Evolutionary conservation across 148 eudicot genomes (phyloP).

Genomic region (Nepenthes mirabilis): DNA sequence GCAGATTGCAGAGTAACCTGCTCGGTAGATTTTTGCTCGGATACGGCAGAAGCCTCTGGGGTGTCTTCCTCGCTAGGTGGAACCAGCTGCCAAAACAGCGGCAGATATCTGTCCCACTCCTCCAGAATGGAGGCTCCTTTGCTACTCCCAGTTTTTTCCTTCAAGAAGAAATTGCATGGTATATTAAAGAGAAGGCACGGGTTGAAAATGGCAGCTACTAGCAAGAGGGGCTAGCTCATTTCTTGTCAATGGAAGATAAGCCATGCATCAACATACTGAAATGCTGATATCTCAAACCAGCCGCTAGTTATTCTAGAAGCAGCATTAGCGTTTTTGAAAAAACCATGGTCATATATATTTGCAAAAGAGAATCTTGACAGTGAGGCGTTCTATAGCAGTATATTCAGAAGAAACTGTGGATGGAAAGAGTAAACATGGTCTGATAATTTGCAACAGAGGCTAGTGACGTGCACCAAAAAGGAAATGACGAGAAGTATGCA

Average conservation of each 20-base stretch:
- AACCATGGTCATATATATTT: no score
- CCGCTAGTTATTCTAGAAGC: no score
- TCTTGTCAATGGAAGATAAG: not conserved
- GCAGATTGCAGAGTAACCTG: slow-evolving; percentile 75
- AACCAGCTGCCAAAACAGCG: slow-evolving; percentile 93
- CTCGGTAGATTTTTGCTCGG: slow-evolving; percentile 36
- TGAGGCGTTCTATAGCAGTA: no score
- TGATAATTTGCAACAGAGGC: no score
- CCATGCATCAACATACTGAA: no score
- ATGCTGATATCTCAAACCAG: no score
- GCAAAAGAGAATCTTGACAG: no score
- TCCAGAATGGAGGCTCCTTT: slow-evolving; percentile 79
- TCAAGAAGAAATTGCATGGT: slow-evolving; percentile 4
- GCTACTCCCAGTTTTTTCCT: slow-evolving; percentile 95
- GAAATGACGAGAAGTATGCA: no score
- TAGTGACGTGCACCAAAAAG: no score
- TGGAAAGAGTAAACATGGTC: no score
- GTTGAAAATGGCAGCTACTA: not conserved
- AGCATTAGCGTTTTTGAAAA: no score
- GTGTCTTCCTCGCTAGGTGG: slow-evolving; percentile 99
- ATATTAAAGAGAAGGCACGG: slow-evolving; percentile 2
- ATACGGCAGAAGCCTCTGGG: slow-evolving; percentile 89
- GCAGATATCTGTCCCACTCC: slow-evolving; percentile 89
- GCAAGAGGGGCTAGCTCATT: not conserved
- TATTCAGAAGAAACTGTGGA: no score